A percentile compares a stretch with the other conserved stretches of the same genome.
phyloP scores from a whole-genome alignment of 2,329 filamentous ascomycete species.

The Aspergillus ruber region DNA sequence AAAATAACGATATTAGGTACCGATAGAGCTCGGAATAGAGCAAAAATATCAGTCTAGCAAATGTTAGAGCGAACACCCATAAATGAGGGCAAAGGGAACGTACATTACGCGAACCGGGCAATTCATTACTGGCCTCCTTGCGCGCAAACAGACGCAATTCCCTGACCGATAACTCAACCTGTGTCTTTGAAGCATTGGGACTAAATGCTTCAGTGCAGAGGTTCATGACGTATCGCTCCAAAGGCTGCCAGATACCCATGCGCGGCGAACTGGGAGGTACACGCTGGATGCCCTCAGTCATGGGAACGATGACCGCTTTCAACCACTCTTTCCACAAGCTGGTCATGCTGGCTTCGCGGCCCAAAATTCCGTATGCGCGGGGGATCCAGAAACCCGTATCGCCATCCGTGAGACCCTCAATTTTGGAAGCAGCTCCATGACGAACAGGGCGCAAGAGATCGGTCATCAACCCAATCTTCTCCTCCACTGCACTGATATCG shows the following conservation, averaged over 20 bases:
- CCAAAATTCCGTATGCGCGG: constrained; percentile 85
- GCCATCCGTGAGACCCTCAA: constrained; percentile 89
- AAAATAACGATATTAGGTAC: constrained; percentile 87
- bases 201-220: constrained; percentile 91
- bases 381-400: constrained; percentile 96
- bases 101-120: constrained; percentile 77
- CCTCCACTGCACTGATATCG: constrained; percentile 89
- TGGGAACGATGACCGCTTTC: constrained; percentile 85
- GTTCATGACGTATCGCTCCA: constrained; percentile 96
- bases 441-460: constrained; percentile 87
- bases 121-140: constrained; percentile 86
- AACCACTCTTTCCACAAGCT: constrained; percentile 99
- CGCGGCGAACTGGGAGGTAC: constrained; percentile 84
- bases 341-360: constrained; percentile 73
- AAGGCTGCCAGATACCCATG: constrained; percentile 88
- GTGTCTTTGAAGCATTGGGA: constrained; percentile 86
- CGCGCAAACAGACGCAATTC: constrained; percentile 88
- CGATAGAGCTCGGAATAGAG: constrained; percentile 81
- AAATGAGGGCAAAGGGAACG: constrained; percentile 4
- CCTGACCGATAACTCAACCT: constrained; percentile 84
- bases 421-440: constrained; percentile 92
- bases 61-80: neutral
- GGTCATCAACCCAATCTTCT: constrained; percentile 95
- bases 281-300: constrained; percentile 83
- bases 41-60: constrained; percentile 71